Percentiles rank a stretch among this genome's conserved stretches.
phyloP scores from a whole-genome alignment of 2,329 filamentous ascomycete species.

The Pyricularia pennisetigena region DNA sequence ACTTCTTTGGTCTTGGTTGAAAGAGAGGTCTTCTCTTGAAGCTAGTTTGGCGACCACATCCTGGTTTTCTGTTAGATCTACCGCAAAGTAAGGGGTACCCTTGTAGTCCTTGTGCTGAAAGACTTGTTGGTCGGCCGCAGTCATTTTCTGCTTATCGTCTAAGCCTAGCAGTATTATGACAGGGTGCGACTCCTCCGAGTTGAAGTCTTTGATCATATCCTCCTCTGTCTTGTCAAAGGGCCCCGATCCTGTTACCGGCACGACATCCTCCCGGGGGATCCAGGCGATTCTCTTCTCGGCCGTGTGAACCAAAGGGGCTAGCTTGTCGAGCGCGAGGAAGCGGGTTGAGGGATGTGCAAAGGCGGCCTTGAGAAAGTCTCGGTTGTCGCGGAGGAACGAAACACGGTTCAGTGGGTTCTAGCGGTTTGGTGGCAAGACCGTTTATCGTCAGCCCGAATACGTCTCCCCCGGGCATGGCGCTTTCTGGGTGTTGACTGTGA shows the following conservation, averaged over 20 bases:
- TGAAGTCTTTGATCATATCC: slow-evolving; percentile 61
- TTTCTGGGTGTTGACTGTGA: not conserved
- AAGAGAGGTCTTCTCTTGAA: slow-evolving; percentile 42
- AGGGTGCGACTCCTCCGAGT: slow-evolving; percentile 58
- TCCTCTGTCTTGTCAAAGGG: slow-evolving; percentile 65
- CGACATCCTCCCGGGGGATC: slow-evolving; percentile 58
- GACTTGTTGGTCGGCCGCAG: slow-evolving; percentile 14
- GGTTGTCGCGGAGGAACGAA: slow-evolving; percentile 65
- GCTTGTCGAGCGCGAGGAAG: slow-evolving; percentile 71
- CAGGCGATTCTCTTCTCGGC: slow-evolving; percentile 53
- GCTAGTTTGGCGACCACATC: slow-evolving; percentile 40
- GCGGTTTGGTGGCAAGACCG: not conserved
- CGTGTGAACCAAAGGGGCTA: slow-evolving; percentile 56
- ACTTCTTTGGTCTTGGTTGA: slow-evolving; percentile 48
- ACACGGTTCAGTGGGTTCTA: slow-evolving; percentile 59
- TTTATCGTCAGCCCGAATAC: not conserved
- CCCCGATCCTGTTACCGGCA: slow-evolving; percentile 58
- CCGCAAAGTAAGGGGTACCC: slow-evolving; percentile 77
- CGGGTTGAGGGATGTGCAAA: slow-evolving; percentile 53
- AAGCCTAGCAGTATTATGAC: slow-evolving; percentile 79
- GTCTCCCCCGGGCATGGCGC: not conserved
- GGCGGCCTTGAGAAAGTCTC: slow-evolving; percentile 59
- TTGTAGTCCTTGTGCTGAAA: slow-evolving; percentile 61
- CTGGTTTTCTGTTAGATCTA: slow-evolving; percentile 70
- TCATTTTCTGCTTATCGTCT: slow-evolving; percentile 45